These are phyloP conservation scores for Gynandropsis gynandra DNA, from an alignment of 345 rosid genomes.

Conservation along the genomic window DNA sequence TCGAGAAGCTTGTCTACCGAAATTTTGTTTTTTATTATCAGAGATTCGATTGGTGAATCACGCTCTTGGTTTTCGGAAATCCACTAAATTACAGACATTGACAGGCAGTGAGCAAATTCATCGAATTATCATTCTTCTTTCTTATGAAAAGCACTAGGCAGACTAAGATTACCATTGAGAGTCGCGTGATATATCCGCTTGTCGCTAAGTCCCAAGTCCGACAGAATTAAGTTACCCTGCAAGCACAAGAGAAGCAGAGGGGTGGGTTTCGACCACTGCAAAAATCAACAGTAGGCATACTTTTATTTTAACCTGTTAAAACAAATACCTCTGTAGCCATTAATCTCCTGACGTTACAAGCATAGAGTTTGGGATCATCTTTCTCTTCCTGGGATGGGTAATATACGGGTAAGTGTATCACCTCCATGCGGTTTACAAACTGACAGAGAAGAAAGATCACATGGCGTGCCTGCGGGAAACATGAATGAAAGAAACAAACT, in stretches of 20 bases:
- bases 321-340: conserved; percentile 78
- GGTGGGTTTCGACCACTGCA: no score
- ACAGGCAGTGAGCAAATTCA: conserved; percentile 1
- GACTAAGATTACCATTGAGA: conserved; percentile 97
- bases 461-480: conserved; percentile 66
- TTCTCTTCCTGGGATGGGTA: conserved; percentile 87
- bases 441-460: conserved; percentile 80
- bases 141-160: conserved; percentile 93
- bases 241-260: conserved; percentile 20
- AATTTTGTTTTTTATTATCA: conserved; percentile 14
- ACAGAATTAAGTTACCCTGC: conserved; percentile 75
- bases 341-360: conserved; percentile 68
- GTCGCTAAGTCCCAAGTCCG: conserved; percentile 92
- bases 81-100: conserved; percentile 23
- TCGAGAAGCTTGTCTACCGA: conserved; percentile 14
- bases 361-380: conserved; percentile 84
- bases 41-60: conserved; percentile 19
- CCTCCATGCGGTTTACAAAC: conserved; percentile 76
- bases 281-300: no score
- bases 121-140: conserved; percentile 35
- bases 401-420: conserved; percentile 67
- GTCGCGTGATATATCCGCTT: conserved; percentile 95
- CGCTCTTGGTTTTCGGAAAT: conserved; percentile 15
- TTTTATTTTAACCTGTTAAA: neutral
- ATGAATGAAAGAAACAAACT: neutral